These are phyloP conservation scores for Trichoderma sp. DNA, from an alignment of 2,329 filamentous ascomycete species.

Conservation along the genomic window DNA sequence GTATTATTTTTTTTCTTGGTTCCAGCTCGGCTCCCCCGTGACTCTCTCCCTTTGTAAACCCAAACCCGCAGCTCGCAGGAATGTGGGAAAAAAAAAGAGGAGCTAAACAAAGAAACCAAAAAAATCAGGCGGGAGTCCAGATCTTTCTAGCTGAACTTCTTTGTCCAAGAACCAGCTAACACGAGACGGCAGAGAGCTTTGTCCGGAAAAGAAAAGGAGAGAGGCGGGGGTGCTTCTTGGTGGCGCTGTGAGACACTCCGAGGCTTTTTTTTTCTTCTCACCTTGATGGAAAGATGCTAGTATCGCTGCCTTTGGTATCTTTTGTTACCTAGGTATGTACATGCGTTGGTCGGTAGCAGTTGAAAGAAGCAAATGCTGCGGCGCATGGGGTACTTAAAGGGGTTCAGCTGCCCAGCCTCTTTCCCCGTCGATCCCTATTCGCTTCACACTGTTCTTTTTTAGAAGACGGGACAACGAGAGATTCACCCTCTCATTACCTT, in stretches of 20 bases:
- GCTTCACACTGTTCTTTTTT: neutral
- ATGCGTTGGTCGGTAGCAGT: no score
- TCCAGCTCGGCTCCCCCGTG: no score
- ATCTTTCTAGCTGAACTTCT: neutral
- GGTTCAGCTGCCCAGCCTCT: neutral
- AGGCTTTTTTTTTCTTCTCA: neutral
- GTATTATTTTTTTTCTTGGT: no score
- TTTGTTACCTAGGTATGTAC: no score
- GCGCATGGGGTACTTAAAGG: neutral
- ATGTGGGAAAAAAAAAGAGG: neutral
- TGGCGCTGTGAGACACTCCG: conserved; percentile 2
- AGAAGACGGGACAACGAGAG: neutral
- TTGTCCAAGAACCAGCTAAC: no score
- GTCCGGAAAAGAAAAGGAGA: neutral
- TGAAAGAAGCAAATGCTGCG: neutral
- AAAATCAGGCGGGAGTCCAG: neutral
- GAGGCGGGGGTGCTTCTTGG: neutral
- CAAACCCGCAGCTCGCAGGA: neutral
- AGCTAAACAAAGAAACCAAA: neutral
- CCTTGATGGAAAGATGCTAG: neutral
- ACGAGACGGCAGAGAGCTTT: neutral
- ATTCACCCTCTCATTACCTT: neutral
- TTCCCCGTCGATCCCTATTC: neutral
- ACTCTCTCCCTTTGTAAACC: neutral
- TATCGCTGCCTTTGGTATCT: no score